Evolutionary conservation across 371 early-diverging fungal genomes (phyloP).

Genomic region (Thermomucor indicae-seudaticae): DNA sequence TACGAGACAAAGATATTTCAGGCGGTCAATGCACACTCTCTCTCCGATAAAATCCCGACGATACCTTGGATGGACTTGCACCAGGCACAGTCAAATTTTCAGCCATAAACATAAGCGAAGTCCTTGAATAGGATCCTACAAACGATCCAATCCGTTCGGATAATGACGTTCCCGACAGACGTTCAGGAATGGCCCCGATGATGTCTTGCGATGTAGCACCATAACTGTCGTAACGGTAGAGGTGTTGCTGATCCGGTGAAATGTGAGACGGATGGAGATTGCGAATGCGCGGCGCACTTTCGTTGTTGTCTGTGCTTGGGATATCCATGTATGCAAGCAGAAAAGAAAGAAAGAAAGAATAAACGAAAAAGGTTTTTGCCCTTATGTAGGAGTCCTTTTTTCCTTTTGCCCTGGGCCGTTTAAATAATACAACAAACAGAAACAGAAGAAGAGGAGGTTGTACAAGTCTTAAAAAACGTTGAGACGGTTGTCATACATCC

Average conservation of each 20-base stretch:
- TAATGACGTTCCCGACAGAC: slow-evolving; percentile 8
- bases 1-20: not conserved
- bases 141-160: slow-evolving; percentile 29
- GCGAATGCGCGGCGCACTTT: slow-evolving; percentile 19
- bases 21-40: not conserved
- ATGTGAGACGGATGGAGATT: slow-evolving; percentile 38
- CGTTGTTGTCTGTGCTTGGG: slow-evolving; percentile 12
- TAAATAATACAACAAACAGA: no score
- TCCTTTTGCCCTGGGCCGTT: no score
- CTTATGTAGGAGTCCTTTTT: no score
- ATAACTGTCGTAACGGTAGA: slow-evolving; percentile 2
- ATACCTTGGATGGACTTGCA: slow-evolving; percentile 5
- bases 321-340: slow-evolving; percentile 9
- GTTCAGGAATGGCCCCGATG: slow-evolving; percentile 1
- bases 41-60: no score
- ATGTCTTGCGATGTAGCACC: not conserved
- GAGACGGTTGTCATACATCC: no score
- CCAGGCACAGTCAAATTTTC: slow-evolving; percentile 37
- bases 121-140: slow-evolving; percentile 50
- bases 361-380: not conserved
- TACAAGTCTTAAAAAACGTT: no score
- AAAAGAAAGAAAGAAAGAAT: slow-evolving; percentile 2
- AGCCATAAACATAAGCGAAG: slow-evolving; percentile 48
- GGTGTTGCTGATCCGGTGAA: slow-evolving; percentile 10
- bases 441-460: no score